Evolutionary conservation across 2,329 filamentous ascomycete genomes (phyloP).

Genomic region (Apiospora koreana): DNA sequence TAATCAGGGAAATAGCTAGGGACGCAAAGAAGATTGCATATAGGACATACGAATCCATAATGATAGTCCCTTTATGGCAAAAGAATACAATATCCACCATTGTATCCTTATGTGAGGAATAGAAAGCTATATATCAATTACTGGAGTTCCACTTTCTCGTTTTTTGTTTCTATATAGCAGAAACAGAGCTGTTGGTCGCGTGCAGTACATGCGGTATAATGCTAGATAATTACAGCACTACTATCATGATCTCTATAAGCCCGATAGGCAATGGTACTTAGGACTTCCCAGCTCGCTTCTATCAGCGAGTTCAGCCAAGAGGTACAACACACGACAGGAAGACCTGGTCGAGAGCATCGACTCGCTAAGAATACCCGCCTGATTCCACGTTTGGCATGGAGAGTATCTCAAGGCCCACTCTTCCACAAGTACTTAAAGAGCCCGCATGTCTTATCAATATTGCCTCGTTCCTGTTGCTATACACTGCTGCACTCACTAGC

Average conservation of each 20-base stretch:
- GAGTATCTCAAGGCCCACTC: background rate
- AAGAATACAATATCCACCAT: background rate
- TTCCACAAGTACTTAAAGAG: background rate
- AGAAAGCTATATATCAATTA: conserved; percentile 2
- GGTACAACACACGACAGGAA: background rate
- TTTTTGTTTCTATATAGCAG: background rate
- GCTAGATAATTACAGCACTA: background rate
- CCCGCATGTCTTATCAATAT: background rate
- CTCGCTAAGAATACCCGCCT: background rate
- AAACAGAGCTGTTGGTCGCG: background rate
- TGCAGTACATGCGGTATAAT: background rate
- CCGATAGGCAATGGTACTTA: conserved; percentile 18
- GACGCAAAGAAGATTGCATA: background rate
- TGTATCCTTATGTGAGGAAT: background rate
- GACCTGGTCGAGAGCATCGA: background rate
- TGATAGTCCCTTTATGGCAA: background rate
- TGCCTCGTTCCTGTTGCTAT: background rate
- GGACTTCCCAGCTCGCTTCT: background rate
- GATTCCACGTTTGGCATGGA: background rate
- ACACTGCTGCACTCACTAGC: background rate
- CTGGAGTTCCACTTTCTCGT: background rate
- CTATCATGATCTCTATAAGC: conserved; percentile 12
- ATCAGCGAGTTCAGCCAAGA: background rate
- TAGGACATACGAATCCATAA: background rate
- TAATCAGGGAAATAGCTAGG: background rate